Evolutionary conservation across 2,329 filamentous ascomycete genomes (phyloP), one percentile per base, ranked within the genome.

Genomic region (Aspergillus eucalypticola): DNA sequence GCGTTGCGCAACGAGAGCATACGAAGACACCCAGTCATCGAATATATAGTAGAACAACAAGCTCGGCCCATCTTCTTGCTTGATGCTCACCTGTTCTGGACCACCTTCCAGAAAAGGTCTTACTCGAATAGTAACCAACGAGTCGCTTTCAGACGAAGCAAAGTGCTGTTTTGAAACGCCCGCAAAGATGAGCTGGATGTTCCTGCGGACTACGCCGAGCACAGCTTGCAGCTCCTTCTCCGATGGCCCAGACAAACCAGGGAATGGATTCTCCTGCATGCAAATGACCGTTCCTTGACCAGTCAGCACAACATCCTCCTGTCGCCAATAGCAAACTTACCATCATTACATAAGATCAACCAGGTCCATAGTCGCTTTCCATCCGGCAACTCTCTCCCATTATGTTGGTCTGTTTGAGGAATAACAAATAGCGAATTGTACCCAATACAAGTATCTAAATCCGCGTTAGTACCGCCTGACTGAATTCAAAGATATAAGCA

Each of bases 1-100:
- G 56, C 82, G 79, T 21, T 83, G 81, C 3, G 85, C 83, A 50
- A 88, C 82, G 10, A 88, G 77, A 38, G 81, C 81, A 69, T 87
- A 88, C 54, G 83, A 86, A 10, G 85, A 85, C 54, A 84, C 81
- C 86, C 86, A 88, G 69, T 88, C 87, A 68, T 89, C 86, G 66
- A 88, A 89, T 2, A 89, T 79, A 70, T 88, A 88, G 68, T 88
- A 88, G 69, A 88, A 86, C 2, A 89, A 75, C n/a, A 89, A 67
- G 32, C 85, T 86, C 0, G 86, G 82, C 0, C 83, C 81, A 62
- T 88, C 85, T 2, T 81, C 72, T 46, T 73, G 71, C 27, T 73
- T 73, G 54, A 75, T 76, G 52, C 64, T 79, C 6, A 77, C 69
- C 61, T 73, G 66, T 39, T 75, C 68, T 21, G 70, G 66, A 50